phyloP scores from a whole-genome alignment of 2,329 filamentous ascomycete species.

The Corynespora cassiicola region DNA sequence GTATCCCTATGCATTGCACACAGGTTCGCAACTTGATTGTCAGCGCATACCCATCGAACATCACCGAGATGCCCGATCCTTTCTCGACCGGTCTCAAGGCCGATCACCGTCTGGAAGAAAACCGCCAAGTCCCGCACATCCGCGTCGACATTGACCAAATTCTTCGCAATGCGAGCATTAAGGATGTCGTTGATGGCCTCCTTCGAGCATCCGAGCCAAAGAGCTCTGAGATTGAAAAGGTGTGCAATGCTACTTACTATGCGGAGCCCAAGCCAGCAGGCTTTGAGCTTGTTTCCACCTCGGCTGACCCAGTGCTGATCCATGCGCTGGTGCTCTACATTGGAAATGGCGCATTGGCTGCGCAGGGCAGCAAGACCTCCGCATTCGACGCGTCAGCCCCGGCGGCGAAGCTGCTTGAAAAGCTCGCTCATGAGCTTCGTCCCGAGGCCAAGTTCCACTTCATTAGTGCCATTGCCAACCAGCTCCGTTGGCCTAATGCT shows the following conservation, averaged over 20 bases:
- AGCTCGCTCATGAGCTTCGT: constrained; percentile 75
- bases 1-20: constrained; percentile 81
- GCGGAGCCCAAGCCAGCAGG: constrained; percentile 65
- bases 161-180: constrained; percentile 59
- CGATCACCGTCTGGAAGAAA: constrained; percentile 78
- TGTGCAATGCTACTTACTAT: constrained; percentile 75
- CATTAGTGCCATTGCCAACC: constrained; percentile 84
- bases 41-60: constrained; percentile 75
- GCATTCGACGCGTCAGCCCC: constrained; percentile 70
- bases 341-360: constrained; percentile 72
- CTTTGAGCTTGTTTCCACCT: constrained; percentile 71
- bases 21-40: constrained; percentile 90
- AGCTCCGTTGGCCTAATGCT: constrained; percentile 87
- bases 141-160: constrained; percentile 66
- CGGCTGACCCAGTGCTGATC: constrained; percentile 73
- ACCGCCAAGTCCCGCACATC: constrained; percentile 70
- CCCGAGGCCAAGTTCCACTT: constrained; percentile 86
- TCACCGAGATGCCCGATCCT: constrained; percentile 75
- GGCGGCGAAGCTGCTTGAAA: constrained; percentile 75
- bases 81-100: constrained; percentile 76
- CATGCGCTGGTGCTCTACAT: constrained; percentile 86
- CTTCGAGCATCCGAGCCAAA: constrained; percentile 64
- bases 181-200: constrained; percentile 59
- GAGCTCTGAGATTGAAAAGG: constrained; percentile 76
- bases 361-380: constrained; percentile 64